Percentiles rank a stretch among this genome's conserved stretches.
These are phyloP conservation scores for Teunomyces funiuensis DNA, from an alignment of 805 yeast species.

Conservation along the genomic window DNA sequence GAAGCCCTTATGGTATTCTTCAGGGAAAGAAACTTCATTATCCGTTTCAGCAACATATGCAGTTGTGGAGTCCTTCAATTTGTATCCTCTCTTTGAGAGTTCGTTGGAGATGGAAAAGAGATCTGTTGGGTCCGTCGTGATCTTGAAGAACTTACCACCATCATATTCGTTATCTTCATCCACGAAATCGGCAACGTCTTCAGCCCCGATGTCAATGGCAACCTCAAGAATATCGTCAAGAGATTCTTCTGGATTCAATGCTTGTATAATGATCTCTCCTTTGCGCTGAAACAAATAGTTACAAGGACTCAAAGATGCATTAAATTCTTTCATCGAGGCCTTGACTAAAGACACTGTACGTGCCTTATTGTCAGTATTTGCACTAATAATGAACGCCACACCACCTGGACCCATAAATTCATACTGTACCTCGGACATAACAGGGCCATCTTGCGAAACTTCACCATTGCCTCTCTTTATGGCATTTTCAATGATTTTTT, in stretches of 20 bases:
- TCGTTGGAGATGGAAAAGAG: slow-evolving; percentile 60
- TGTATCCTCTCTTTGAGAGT: slow-evolving; percentile 52
- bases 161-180: slow-evolving; percentile 43
- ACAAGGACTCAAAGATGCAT: slow-evolving; percentile 74
- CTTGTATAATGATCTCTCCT: slow-evolving; percentile 66
- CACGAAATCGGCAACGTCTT: slow-evolving; percentile 63
- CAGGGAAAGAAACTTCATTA: slow-evolving; percentile 52
- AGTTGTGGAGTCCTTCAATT: slow-evolving; percentile 69
- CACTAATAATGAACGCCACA: slow-evolving; percentile 79
- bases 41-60: slow-evolving; percentile 66
- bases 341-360: slow-evolving; percentile 76
- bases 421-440: slow-evolving; percentile 54
- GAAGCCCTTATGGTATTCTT: slow-evolving; percentile 50
- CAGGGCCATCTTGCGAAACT: slow-evolving; percentile 44
- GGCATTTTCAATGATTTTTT: slow-evolving; percentile 84
- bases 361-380: slow-evolving; percentile 84
- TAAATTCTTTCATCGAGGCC: slow-evolving; percentile 68
- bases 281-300: slow-evolving; percentile 71
- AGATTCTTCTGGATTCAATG: slow-evolving; percentile 29
- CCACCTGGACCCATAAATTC: slow-evolving; percentile 96
- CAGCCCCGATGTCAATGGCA: slow-evolving; percentile 75
- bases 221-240: slow-evolving; percentile 74
- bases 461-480: slow-evolving; percentile 81
- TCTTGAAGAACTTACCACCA: slow-evolving; percentile 34
- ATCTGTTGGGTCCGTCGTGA: slow-evolving; percentile 64